These are phyloP conservation scores for Ceratocystis cacaofunesta DNA, from an alignment of 2,329 filamentous ascomycete genomes.

Conservation along the genomic window DNA sequence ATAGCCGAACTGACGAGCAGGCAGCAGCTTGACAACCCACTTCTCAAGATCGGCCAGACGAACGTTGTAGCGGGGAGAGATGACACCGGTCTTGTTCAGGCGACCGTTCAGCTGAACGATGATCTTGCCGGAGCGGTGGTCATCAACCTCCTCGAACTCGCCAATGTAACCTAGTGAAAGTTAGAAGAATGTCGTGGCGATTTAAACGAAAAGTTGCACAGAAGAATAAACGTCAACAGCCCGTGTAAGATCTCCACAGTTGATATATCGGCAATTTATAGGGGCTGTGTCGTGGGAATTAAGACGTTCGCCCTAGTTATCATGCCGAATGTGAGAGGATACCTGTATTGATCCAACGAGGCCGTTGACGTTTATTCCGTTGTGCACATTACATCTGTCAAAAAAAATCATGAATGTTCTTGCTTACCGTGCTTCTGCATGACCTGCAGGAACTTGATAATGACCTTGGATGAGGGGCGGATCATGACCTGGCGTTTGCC, in stretches of 20 bases:
- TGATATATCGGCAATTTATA: slow-evolving; percentile 99
- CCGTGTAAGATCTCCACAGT: slow-evolving; percentile 91
- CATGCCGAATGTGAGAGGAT: slow-evolving; percentile 58
- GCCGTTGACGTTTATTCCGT: not conserved
- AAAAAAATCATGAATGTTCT: not conserved
- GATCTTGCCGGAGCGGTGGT: slow-evolving; percentile 99
- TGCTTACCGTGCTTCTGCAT: slow-evolving; percentile 99
- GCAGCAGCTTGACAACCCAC: slow-evolving; percentile 98
- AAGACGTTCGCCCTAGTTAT: slow-evolving; percentile 99
- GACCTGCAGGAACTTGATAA: slow-evolving; percentile 96
- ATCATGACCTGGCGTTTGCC: slow-evolving; percentile 99
- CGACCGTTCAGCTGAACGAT: slow-evolving; percentile 99
- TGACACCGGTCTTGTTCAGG: slow-evolving; percentile 74
- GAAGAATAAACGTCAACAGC: slow-evolving; percentile 45
- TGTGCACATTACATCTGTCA: not conserved
- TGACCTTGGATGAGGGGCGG: slow-evolving; percentile 97
- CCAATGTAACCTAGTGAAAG: slow-evolving; percentile 73
- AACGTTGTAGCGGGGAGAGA: slow-evolving; percentile 98
- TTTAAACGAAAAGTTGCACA: slow-evolving; percentile 88
- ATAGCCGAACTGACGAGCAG: slow-evolving; percentile 99
- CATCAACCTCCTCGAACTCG: slow-evolving; percentile 98
- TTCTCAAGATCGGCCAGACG: slow-evolving; percentile 96
- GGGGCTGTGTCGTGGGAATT: slow-evolving; percentile 75
- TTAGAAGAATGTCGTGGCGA: slow-evolving; percentile 71
- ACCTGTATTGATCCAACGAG: slow-evolving; percentile 2